phyloP scores from a whole-genome alignment of 768 basidiomycete species.

The Lentinus tigrinus region DNA sequence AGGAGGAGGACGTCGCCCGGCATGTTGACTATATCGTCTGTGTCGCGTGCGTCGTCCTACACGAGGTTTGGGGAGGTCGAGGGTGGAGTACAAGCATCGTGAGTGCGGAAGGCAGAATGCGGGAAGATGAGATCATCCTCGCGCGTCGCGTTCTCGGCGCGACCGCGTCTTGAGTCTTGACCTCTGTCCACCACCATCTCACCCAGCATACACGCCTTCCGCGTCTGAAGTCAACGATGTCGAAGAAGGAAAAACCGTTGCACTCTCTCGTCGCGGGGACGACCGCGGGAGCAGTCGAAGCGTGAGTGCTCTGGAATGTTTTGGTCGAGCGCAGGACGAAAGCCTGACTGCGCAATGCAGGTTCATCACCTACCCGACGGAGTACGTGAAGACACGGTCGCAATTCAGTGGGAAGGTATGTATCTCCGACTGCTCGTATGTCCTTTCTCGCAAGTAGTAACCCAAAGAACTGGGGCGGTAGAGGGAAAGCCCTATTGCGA shows the following conservation, averaged over 20 bases:
- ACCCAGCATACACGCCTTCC: too few relatives aligned
- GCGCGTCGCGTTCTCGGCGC: not conserved
- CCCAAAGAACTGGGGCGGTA: slow-evolving; percentile 22
- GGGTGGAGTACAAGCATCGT: not conserved
- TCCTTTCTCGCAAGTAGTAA: not conserved
- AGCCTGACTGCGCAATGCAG: slow-evolving; percentile 32
- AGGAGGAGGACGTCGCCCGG: slow-evolving; percentile 40
- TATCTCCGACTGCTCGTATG: not conserved
- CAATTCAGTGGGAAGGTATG: slow-evolving; percentile 83
- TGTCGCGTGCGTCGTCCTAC: too few relatives aligned
- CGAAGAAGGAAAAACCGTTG: slow-evolving; percentile 75
- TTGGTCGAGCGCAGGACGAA: not conserved
- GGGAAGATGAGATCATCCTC: slow-evolving; percentile 6
- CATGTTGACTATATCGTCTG: not conserved
- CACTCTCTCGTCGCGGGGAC: slow-evolving; percentile 90
- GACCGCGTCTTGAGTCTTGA: not conserved
- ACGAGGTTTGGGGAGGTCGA: too few relatives aligned
- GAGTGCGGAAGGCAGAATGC: not conserved
- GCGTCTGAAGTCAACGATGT: slow-evolving; percentile 29
- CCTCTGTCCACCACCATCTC: too few relatives aligned
- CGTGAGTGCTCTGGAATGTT: slow-evolving; percentile 52
- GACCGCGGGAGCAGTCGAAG: slow-evolving; percentile 90
- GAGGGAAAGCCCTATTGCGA: slow-evolving; percentile 70
- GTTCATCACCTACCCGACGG: slow-evolving; percentile 85
- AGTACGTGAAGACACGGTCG: slow-evolving; percentile 91